Percentiles rank a stretch among this genome's conserved stretches.
These are phyloP conservation scores for Lycium barbarum DNA, from an alignment of 257 asterid genomes.

Conservation along the genomic window DNA sequence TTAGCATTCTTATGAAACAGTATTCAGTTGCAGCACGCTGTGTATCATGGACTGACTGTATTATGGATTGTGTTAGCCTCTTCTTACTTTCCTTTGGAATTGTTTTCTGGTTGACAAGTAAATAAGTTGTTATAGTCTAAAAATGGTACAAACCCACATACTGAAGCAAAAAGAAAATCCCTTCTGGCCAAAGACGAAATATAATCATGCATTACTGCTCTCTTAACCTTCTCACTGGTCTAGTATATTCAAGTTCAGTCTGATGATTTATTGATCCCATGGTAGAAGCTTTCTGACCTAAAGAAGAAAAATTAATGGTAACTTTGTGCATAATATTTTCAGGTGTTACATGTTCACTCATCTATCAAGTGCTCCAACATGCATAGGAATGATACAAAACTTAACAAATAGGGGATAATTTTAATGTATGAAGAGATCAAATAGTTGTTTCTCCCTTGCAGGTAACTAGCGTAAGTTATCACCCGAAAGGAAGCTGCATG, in stretches of 20 bases:
- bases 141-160: not conserved
- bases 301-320: too few species aligned
- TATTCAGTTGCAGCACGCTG: too few species aligned
- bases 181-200: not conserved
- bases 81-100: not conserved
- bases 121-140: not conserved
- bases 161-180: not conserved
- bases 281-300: too few species aligned
- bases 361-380: conserved; percentile 11
- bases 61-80: too few species aligned
- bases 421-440: not conserved
- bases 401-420: not conserved
- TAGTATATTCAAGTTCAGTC: not conserved
- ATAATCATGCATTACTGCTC: not conserved
- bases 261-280: too few species aligned
- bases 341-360: not conserved
- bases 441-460: conserved; percentile 39
- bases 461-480: conserved; percentile 96
- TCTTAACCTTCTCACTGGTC: conserved; percentile 13
- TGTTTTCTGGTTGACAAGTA: conserved; percentile 12
- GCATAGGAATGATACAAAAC: not conserved
- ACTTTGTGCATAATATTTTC: too few species aligned
- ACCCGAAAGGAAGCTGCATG: conserved; percentile 91
- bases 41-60: too few species aligned
- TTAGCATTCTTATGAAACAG: too few species aligned